phyloP scores from a whole-genome alignment of 2,329 filamentous ascomycete genomes.

The Fusarium palustre region DNA sequence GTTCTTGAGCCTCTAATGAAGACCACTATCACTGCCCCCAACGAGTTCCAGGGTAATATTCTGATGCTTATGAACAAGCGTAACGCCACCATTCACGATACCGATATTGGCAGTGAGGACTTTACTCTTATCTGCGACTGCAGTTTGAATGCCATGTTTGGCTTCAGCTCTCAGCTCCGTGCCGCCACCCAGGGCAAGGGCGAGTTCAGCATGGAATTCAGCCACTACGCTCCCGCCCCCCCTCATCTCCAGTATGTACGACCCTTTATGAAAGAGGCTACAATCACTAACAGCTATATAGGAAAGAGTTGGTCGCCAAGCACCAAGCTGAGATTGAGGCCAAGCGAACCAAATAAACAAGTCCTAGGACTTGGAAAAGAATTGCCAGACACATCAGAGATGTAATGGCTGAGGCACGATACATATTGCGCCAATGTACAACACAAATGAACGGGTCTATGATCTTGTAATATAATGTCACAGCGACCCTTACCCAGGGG shows the following conservation, averaged over 20 bases:
- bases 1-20: constrained; percentile 98
- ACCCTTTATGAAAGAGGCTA: background rate
- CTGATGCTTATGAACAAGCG: constrained; percentile 97
- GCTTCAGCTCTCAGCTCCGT: constrained; percentile 89
- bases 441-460: constrained; percentile 41
- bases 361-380: constrained; percentile 1
- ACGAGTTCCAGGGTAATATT: constrained; percentile 97
- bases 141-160: constrained; percentile 97
- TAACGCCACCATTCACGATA: constrained; percentile 93
- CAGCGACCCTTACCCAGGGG: constrained; percentile 19
- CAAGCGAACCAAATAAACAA: constrained; percentile 64
- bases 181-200: constrained; percentile 98
- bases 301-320: constrained; percentile 70
- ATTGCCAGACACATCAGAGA: constrained; percentile 1
- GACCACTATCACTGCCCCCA: constrained; percentile 93
- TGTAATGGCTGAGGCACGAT: constrained; percentile 21
- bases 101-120: constrained; percentile 92
- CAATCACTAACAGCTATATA: constrained; percentile 46
- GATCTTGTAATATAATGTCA: constrained; percentile 47
- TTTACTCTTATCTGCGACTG: constrained; percentile 94
- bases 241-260: constrained; percentile 84
- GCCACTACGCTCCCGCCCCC: constrained; percentile 90
- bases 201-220: constrained; percentile 99
- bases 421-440: constrained; percentile 38
- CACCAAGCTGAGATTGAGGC: constrained; percentile 69